phyloP scores from a whole-genome alignment of 352 stramenopile species.

The Phytophthora meadii region DNA sequence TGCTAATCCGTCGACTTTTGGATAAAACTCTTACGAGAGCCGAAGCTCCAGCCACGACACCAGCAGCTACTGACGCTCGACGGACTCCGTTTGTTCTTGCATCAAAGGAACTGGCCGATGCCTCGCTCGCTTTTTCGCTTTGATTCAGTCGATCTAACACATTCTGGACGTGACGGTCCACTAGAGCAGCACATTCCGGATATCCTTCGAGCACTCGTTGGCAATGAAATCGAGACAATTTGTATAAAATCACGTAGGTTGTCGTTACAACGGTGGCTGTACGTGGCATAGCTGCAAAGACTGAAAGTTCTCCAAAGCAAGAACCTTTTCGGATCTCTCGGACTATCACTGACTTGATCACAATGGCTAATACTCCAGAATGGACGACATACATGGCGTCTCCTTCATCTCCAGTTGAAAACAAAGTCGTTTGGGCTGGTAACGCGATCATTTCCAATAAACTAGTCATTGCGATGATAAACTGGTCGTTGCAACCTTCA shows the following conservation, averaged over 20 bases:
- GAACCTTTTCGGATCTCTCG: conserved; percentile 73
- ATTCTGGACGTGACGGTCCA: conserved; percentile 28
- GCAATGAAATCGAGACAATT: conserved; percentile 62
- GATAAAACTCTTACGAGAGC: conserved; percentile 10
- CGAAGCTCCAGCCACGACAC: conserved; percentile 9
- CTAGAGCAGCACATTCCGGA: conserved; percentile 40
- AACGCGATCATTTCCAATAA: conserved; percentile 67
- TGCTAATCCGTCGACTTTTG: neutral
- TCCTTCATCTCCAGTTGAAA: too few relatives aligned
- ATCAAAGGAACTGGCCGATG: neutral
- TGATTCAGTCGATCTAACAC: conserved; percentile 21
- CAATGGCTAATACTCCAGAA: conserved; percentile 65
- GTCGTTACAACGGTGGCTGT: conserved; percentile 63
- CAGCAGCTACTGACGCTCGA: conserved; percentile 11
- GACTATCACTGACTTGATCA: conserved; percentile 63
- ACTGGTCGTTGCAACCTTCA: conserved; percentile 60
- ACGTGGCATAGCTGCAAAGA: conserved; percentile 63
- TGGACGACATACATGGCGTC: too few relatives aligned
- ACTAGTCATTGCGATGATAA: conserved; percentile 67
- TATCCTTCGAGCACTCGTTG: conserved; percentile 65
- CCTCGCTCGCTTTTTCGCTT: neutral
- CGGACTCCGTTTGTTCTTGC: neutral
- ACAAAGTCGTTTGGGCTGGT: too few relatives aligned
- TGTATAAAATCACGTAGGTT: conserved; percentile 76
- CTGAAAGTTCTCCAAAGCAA: conserved; percentile 75